Evolutionary conservation across 345 rosid species (phyloP).

Genomic region (Aquilaria yunnanensis): DNA sequence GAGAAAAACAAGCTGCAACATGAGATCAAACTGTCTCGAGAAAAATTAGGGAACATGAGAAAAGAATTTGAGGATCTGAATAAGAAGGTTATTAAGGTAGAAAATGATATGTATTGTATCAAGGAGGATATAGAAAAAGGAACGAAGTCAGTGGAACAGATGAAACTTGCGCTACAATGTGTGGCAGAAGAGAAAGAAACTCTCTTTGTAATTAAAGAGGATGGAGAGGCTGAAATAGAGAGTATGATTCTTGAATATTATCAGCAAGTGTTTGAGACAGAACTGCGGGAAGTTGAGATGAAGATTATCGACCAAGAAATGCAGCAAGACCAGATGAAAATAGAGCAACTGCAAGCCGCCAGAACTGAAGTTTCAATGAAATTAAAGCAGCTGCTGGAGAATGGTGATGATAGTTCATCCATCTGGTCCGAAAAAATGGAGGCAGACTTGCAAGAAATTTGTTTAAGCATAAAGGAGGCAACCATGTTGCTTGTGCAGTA

Average conservation of each 20-base stretch:
- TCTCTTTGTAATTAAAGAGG: constrained; percentile 40
- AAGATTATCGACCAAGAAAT: constrained; percentile 43
- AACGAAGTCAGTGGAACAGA: constrained; percentile 33
- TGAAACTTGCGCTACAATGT: constrained; percentile 36
- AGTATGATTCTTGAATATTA: constrained; percentile 49
- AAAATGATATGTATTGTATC: constrained; percentile 30
- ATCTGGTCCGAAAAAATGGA: constrained; percentile 33
- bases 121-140: constrained; percentile 41
- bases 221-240: constrained; percentile 43
- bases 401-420: constrained; percentile 5
- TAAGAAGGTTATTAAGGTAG: constrained; percentile 34
- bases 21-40: constrained; percentile 51
- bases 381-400: constrained; percentile 25
- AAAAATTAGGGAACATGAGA: constrained; percentile 39
- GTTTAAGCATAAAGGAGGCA: constrained; percentile 38
- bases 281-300: constrained; percentile 48
- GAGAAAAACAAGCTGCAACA: constrained; percentile 68
- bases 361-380: constrained; percentile 27
- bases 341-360: constrained; percentile 29
- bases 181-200: constrained; percentile 50
- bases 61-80: constrained; percentile 38
- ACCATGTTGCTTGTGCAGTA: constrained; percentile 20
- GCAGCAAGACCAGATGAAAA: constrained; percentile 17
- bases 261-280: constrained; percentile 44
- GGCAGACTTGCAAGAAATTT: constrained; percentile 32